These are phyloP conservation scores for Citrus medica DNA, from an alignment of 345 rosid genomes.

Conservation along the genomic window DNA sequence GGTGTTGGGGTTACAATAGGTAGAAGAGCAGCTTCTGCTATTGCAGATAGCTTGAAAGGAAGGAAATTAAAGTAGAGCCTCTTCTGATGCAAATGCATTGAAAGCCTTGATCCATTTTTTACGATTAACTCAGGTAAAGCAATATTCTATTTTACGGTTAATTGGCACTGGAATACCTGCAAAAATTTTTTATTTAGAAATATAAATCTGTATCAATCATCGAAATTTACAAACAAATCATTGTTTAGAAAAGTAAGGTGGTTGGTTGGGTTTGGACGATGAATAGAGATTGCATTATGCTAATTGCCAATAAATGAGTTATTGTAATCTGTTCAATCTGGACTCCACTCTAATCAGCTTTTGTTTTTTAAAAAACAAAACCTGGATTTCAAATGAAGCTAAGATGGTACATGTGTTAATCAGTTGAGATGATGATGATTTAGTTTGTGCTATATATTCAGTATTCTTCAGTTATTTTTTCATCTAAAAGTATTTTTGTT, in stretches of 20 bases:
- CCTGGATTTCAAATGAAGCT: neutral
- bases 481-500: neutral
- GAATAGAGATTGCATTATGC: neutral
- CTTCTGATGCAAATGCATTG: constrained; percentile 68
- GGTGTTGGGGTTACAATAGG: constrained; percentile 86
- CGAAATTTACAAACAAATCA: too few relatives aligned
- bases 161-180: too few relatives aligned
- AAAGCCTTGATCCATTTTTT: constrained; percentile 73
- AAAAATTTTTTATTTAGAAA: too few relatives aligned
- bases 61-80: constrained; percentile 85
- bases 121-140: constrained; percentile 72
- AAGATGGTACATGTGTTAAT: neutral
- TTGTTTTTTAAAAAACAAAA: neutral
- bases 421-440: neutral
- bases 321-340: neutral
- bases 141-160: neutral
- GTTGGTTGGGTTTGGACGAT: neutral
- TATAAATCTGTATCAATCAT: too few relatives aligned
- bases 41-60: constrained; percentile 60
- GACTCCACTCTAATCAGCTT: neutral
- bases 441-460: neutral
- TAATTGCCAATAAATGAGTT: neutral
- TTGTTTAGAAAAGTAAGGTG: too few relatives aligned
- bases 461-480: neutral
- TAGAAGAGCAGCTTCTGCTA: constrained; percentile 58